Evolutionary conservation across 352 stramenopile genomes (phyloP).

Genomic region (Aphanomyces cochlioides): DNA sequence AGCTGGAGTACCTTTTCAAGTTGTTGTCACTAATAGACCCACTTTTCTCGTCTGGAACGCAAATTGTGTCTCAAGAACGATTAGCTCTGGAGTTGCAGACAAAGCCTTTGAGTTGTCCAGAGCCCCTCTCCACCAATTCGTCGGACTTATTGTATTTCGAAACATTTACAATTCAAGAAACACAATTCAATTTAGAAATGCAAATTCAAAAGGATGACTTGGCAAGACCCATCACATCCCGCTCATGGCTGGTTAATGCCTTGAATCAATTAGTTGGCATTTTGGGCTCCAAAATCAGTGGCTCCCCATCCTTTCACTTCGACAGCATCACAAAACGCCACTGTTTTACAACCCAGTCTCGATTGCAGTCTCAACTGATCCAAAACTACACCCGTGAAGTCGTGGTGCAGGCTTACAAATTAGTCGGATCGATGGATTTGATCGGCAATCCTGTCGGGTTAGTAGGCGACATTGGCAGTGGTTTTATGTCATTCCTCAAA

Average conservation of each 20-base stretch:
- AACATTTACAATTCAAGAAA: constrained; percentile 63
- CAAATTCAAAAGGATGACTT: constrained; percentile 83
- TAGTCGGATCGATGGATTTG: constrained; percentile 81
- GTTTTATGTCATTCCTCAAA: constrained; percentile 82
- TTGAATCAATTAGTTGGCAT: constrained; percentile 77
- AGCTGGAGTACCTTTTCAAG: constrained; percentile 82
- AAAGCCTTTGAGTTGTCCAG: constrained; percentile 40
- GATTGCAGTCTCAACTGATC: constrained; percentile 71
- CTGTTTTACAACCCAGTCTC: constrained; percentile 78
- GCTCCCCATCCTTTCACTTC: constrained; percentile 78
- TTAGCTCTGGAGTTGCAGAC: constrained; percentile 57
- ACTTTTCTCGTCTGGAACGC: constrained; percentile 67
- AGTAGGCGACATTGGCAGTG: constrained; percentile 81
- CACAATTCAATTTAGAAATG: constrained; percentile 75
- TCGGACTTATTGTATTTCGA: constrained; percentile 83
- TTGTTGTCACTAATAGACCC: constrained; percentile 77
- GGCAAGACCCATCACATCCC: constrained; percentile 49
- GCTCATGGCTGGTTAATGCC: constrained; percentile 75
- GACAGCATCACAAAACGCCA: constrained; percentile 80
- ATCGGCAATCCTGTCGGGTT: constrained; percentile 85
- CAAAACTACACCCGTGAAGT: constrained; percentile 81
- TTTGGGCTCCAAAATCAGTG: constrained; percentile 80
- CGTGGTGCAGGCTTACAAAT: constrained; percentile 77
- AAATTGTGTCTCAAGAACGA: constrained; percentile 55
- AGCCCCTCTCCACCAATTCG: constrained; percentile 60